Base-by-base conservation (phyloP, 768 basidiomycete genomes). In the Auriscalpium microsporum region DNA sequence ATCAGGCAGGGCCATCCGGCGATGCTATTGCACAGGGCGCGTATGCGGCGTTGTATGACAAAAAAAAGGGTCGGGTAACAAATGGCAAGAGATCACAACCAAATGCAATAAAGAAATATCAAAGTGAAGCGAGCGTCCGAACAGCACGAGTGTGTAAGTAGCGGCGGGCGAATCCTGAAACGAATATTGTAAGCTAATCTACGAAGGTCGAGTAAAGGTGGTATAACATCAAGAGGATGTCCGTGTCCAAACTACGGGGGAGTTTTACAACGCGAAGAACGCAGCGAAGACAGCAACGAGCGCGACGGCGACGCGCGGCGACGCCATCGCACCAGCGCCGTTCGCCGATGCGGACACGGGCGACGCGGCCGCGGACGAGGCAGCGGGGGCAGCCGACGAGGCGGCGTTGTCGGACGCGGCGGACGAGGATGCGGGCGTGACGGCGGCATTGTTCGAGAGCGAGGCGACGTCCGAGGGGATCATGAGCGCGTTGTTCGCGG, bases 401-500 rank as follows among this genome's bases (percentile, higher is more conserved):
- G 62, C 38, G 10, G 67, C 46, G 7, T 63, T 34, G 40, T 54
- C 21, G 14, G 67, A 23, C 17, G 59, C 40, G 17, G 52, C 23
- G 9, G 69, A 17, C 6, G 62, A 40, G 5, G 71, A 60, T 45
- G 72, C 60, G 23, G 69, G 45, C 51, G 65, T 58, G n/a, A 65
- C 58, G n/a, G 67, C 59, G 8, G 73, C 49, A 9, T 68, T 52
- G 45, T 67, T 19, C 11, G 79, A 69, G 56, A 75, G 75, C 28
- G 66, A 65, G 57, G 72, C 69, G 59, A 86, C 70, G 64, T 87
- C 84, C 54, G 73, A 67, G 58, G 86, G 86, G 57, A 86, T 67
- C 77, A 77, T 77, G 56, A 85, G 62, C 28, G 85, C 78, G 40
- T 73, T 77, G 60, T 60, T 65, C 54, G 67, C 68, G 34, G 72